Percentiles rank a stretch among this genome's conserved stretches.
Evolutionary conservation across 2,329 filamentous ascomycete species (phyloP).

Genomic region (Aspergillus pseudotamarii): DNA sequence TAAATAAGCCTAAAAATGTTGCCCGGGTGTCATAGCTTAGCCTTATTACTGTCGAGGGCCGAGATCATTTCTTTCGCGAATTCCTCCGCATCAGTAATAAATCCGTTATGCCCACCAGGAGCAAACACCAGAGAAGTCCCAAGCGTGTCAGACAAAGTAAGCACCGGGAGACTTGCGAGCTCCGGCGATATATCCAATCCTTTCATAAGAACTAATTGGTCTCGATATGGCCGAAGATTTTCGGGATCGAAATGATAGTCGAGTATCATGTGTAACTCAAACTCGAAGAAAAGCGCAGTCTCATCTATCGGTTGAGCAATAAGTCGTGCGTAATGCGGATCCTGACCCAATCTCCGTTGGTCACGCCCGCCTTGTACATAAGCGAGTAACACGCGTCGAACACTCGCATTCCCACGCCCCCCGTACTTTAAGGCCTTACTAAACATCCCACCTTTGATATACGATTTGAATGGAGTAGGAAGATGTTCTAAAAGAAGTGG

Average conservation of each 20-base stretch:
- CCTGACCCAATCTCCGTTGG: neutral
- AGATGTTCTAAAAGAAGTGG: neutral
- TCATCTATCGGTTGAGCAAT: neutral
- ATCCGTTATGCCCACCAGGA: constrained; percentile 8
- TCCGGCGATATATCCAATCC: constrained; percentile 3
- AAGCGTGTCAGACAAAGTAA: neutral
- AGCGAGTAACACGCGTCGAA: neutral
- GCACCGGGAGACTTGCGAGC: neutral
- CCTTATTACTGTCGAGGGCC: neutral
- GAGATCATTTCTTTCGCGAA: neutral
- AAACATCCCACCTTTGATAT: neutral
- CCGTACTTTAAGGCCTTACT: too few relatives aligned
- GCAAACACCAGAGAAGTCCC: neutral
- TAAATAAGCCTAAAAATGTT: neutral
- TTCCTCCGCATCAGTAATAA: constrained; percentile 2
- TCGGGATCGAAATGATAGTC: neutral
- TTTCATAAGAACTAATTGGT: constrained; percentile 1
- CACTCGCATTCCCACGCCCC: too few relatives aligned
- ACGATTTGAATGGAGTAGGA: neutral
- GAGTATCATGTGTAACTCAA: neutral
- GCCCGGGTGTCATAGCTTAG: neutral
- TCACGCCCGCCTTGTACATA: neutral
- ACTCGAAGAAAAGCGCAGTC: neutral
- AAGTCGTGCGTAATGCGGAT: neutral
- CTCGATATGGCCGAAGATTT: neutral